Conservation (phyloP, 495 filamentous ascomycete genomes). For the Penicillium chermesinum region DNA sequence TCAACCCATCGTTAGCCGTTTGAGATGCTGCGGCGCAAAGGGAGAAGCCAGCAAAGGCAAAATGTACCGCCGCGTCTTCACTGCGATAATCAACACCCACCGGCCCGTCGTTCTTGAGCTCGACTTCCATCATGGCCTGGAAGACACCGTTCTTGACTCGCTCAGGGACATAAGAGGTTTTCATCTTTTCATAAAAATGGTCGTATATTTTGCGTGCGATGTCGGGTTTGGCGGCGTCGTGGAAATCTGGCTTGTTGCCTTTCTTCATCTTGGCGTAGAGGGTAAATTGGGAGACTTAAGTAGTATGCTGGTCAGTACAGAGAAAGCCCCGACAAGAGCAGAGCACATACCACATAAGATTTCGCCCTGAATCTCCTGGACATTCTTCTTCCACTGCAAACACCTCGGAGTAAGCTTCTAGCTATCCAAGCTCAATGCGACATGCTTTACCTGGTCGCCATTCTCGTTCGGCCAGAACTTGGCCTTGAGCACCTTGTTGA, state of each 20-base stretch:
- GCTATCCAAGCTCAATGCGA: neutral
- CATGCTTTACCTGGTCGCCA: conserved; percentile 21
- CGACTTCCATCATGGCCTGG: conserved; percentile 98
- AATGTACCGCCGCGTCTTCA: conserved; percentile 58
- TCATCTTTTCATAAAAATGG: conserved; percentile 70
- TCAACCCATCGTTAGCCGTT: conserved; percentile 10
- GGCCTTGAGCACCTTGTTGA: conserved; percentile 80
- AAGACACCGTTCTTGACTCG: conserved; percentile 93
- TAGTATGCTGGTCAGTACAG: neutral
- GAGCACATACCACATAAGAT: conserved; percentile 73
- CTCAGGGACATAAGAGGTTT: conserved; percentile 64
- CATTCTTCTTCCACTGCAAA: conserved; percentile 76
- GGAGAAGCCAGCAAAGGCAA: conserved; percentile 28
- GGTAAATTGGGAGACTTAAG: conserved; percentile 94
- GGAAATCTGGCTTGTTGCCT: conserved; percentile 92
- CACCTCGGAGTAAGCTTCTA: conserved; percentile 11
- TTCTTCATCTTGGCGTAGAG: conserved; percentile 89
- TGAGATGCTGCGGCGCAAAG: conserved; percentile 16
- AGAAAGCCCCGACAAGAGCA: neutral
- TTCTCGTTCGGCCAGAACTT: conserved; percentile 78
- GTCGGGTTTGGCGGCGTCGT: conserved; percentile 72
- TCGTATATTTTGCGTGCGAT: conserved; percentile 79
- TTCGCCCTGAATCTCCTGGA: conserved; percentile 83
- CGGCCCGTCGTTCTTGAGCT: conserved; percentile 88
- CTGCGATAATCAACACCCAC: conserved; percentile 70